Evolutionary conservation across 345 rosid genomes (phyloP).

Genomic region (Murraya koenigii): DNA sequence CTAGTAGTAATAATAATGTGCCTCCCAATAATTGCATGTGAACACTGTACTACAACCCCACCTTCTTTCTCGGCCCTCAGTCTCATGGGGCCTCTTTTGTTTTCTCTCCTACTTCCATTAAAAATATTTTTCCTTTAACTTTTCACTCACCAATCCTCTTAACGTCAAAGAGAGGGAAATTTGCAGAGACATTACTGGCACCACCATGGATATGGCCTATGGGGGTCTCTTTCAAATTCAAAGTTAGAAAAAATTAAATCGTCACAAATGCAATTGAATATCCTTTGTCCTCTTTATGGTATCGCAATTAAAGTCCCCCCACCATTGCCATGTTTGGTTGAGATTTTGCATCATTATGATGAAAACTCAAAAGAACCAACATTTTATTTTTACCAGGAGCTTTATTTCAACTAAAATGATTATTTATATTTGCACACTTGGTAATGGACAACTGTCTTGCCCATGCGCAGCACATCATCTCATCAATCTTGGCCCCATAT

Average conservation of each 20-base stretch:
- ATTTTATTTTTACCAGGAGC: not conserved
- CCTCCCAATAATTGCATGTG: constrained; percentile 10
- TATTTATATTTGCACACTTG: not conserved
- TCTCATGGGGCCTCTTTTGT: constrained; percentile 4
- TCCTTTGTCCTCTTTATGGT: not conserved
- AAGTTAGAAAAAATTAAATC: not conserved
- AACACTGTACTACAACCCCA: not conserved
- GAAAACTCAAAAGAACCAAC: not conserved
- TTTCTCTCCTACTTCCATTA: not conserved
- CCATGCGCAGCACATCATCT: not conserved
- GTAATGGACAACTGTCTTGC: not conserved
- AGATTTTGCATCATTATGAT: not conserved
- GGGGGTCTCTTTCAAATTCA: not conserved
- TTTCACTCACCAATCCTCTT: not conserved
- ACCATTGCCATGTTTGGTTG: constrained; percentile 1
- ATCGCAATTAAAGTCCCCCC: not conserved
- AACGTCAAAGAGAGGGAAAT: constrained; percentile 4
- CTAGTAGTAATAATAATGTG: not conserved
- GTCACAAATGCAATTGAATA: not conserved
- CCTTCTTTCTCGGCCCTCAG: not conserved
- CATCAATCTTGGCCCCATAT: not conserved
- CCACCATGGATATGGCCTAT: not conserved
- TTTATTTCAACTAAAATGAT: constrained; percentile 4
- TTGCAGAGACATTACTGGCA: not conserved
- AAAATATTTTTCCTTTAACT: not conserved